A percentile compares a stretch with the other conserved stretches of the same genome.
phyloP scores from a whole-genome alignment of 78 protist genomes.

The Cavenderia fasciculata region DNA sequence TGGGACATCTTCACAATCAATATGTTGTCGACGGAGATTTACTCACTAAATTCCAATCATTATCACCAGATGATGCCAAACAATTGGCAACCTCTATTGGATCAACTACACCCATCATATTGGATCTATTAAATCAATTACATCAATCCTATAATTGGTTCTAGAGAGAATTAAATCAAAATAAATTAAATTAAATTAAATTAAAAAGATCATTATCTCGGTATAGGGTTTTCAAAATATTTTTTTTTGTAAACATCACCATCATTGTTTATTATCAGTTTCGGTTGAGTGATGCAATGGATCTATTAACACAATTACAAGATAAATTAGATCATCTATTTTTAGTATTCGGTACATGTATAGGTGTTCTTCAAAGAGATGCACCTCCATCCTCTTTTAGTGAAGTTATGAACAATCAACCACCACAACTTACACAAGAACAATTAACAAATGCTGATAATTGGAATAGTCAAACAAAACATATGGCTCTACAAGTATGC shows the following conservation, averaged over 20 bases:
- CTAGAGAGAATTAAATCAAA: too few relatives aligned
- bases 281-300: too few relatives aligned
- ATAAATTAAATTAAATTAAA: too few relatives aligned
- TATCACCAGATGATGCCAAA: slow-evolving; percentile 7
- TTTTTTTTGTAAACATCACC: too few relatives aligned
- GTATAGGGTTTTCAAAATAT: too few relatives aligned
- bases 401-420: neutral
- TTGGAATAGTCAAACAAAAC: neutral
- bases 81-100: slow-evolving; percentile 8
- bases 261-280: too few relatives aligned
- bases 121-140: too few relatives aligned
- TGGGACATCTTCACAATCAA: neutral
- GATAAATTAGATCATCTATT: slow-evolving; percentile 57
- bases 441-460: neutral
- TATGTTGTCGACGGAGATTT: slow-evolving; percentile 73
- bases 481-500: slow-evolving; percentile 58
- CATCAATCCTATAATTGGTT: too few relatives aligned
- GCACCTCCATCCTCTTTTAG: slow-evolving; percentile 51
- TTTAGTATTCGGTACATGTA: slow-evolving; percentile 58
- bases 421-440: neutral
- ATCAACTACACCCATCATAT: too few relatives aligned
- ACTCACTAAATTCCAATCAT: neutral
- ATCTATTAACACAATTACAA: slow-evolving; percentile 48
- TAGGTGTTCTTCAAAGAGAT: slow-evolving; percentile 73
- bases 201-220: too few relatives aligned